Base-by-base conservation (phyloP, 768 basidiomycete species). In the Suillus occidentalis region DNA sequence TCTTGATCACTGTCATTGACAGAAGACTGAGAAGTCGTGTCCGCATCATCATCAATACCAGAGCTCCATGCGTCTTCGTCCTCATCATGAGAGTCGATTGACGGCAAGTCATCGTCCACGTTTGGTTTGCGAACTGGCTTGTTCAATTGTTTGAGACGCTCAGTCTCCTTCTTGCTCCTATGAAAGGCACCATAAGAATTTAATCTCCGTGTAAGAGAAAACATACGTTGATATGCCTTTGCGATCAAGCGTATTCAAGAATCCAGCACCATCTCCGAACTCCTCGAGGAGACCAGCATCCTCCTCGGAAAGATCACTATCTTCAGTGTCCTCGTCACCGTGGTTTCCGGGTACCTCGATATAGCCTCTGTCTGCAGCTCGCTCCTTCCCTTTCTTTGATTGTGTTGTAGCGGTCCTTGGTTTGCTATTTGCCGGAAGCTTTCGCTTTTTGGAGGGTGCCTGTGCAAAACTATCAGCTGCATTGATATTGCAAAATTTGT, bases 81-180 rank as follows among this genome's bases (percentile, higher is more conserved):
- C 65, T 87, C 87, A 61, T 86, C 84, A 69, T 88, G 82, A 39
- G 89, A 90, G 73, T 89, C 79, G 53, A 94, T 66, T 36, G 89
- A 86, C 37, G 91, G 91, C 22, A 94, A 77, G 76, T 86, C 85
- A 72, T 89, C 25, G 50, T 25, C 87, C 55, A 81, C 77, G 58
- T 78, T 75, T 36, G 72, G 71, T 63, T 77, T 75, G 57, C 78
- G 80, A 63, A 81, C 69, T 25, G 89, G 87, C 74, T 89, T 93
- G 65, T 84, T 78, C 37, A 92, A 75, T 63, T 82, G 85, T 72
- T 88, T 89, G 64, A 95, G 75, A 61, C 90, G 82, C 62, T 88
- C 82, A 0, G 87, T 91, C 75, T 92, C 94, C 69, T 89, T 91
- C 77, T 93, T 93, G 71, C 92, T 95, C 87, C 92, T 96, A 65